phyloP scores from a whole-genome alignment of 192 early-diverging fungal genomes.

The Fimicolochytrium jonesii region DNA sequence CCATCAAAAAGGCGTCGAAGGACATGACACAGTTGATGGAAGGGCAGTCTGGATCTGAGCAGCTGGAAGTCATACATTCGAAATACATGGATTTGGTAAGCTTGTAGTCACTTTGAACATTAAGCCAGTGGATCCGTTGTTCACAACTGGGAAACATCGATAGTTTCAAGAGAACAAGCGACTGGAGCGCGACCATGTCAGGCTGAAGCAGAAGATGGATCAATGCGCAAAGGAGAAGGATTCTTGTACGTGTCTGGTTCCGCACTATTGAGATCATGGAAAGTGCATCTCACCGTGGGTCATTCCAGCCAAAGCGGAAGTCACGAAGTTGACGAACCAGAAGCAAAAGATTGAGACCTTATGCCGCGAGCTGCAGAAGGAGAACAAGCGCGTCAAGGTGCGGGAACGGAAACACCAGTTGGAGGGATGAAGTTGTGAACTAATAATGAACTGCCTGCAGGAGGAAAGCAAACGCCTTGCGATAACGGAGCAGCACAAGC shows the following conservation, averaged over 20 bases:
- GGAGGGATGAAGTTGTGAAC: too few relatives aligned
- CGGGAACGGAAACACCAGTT: too few relatives aligned
- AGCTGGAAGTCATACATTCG: slow-evolving; percentile 44
- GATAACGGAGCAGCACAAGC: slow-evolving; percentile 44
- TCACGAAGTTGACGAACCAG: slow-evolving; percentile 24
- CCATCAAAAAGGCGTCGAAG: slow-evolving; percentile 54
- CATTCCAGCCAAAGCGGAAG: slow-evolving; percentile 30
- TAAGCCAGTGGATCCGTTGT: neutral
- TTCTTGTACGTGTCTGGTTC: slow-evolving; percentile 25
- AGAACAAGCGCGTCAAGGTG: slow-evolving; percentile 55
- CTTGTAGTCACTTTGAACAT: too few relatives aligned
- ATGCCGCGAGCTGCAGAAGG: slow-evolving; percentile 57
- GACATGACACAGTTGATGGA: slow-evolving; percentile 50
- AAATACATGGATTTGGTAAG: slow-evolving; percentile 60
- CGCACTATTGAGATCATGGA: too few relatives aligned
- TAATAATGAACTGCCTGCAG: too few relatives aligned
- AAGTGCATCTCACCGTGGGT: too few relatives aligned
- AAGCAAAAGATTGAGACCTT: slow-evolving; percentile 56
- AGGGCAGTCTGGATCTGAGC: slow-evolving; percentile 39
- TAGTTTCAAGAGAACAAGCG: slow-evolving; percentile 59
- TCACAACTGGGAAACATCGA: neutral
- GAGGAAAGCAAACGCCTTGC: slow-evolving; percentile 50
- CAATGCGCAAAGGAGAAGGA: slow-evolving; percentile 50
- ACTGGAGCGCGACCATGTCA: slow-evolving; percentile 48
- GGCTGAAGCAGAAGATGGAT: slow-evolving; percentile 45